Conservation (phyloP, 1,139 yeast genomes). For the Kodamaea arcana region DNA sequence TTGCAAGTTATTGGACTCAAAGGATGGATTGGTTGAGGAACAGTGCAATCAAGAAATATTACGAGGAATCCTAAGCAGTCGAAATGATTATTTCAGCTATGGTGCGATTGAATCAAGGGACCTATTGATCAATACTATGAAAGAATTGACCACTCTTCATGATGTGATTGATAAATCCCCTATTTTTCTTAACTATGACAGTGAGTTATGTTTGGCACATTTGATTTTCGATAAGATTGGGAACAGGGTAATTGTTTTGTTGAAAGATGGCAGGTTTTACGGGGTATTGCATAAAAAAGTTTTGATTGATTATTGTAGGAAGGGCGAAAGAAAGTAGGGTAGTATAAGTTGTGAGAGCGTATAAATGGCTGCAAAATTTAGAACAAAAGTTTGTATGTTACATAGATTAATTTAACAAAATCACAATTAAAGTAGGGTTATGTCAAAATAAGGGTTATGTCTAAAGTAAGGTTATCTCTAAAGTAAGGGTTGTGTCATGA, state of each 20-base stretch:
- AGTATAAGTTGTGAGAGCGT: too few relatives aligned
- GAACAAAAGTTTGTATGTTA: too few relatives aligned
- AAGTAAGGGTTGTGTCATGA: too few relatives aligned
- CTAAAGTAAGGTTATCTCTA: too few relatives aligned
- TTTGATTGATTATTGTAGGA: conserved; percentile 44
- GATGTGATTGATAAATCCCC: conserved; percentile 47
- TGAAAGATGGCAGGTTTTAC: conserved; percentile 46
- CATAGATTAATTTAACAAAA: too few relatives aligned
- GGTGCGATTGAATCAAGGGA: conserved; percentile 11
- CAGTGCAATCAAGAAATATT: conserved; percentile 4
- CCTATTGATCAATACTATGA: conserved; percentile 6
- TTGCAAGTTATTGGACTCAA: conserved; percentile 22
- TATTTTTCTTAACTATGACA: conserved; percentile 44
- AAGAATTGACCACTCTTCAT: conserved; percentile 37
- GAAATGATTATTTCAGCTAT: conserved; percentile 28
- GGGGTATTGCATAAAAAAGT: conserved; percentile 57
- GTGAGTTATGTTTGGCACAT: conserved; percentile 53
- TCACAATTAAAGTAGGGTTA: too few relatives aligned
- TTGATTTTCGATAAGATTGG: conserved; percentile 55
- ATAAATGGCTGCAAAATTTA: too few relatives aligned
- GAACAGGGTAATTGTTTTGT: conserved; percentile 47
- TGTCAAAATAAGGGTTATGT: too few relatives aligned
- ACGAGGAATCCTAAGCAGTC: conserved; percentile 1
- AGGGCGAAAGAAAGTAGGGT: conserved; percentile 4
- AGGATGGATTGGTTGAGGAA: conserved; percentile 5